Percentiles rank a stretch among this genome's conserved stretches.
These are phyloP conservation scores for Lentinula novae-zelandiae DNA, from an alignment of 1,284 basidiomycete species.

Conservation along the genomic window DNA sequence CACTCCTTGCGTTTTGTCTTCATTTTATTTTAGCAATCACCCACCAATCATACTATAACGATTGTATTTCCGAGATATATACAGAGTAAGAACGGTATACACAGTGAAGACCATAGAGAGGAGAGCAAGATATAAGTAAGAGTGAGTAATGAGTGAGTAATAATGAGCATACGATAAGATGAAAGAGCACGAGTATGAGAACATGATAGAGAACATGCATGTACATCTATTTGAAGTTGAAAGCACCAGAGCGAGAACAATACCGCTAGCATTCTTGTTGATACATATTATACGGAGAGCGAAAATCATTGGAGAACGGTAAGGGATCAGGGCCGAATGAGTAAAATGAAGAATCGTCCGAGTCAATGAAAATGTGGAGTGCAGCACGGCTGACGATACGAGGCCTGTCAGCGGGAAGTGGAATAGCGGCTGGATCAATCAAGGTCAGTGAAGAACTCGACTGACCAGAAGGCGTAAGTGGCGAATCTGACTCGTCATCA, in stretches of 20 bases:
- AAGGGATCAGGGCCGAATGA: slow-evolving; percentile 65
- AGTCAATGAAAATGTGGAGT: slow-evolving; percentile 59
- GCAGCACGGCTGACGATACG: slow-evolving; percentile 35
- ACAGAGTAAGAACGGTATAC: neutral
- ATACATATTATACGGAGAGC: slow-evolving; percentile 42
- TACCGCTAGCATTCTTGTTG: slow-evolving; percentile 54
- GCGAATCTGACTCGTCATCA: slow-evolving; percentile 75
- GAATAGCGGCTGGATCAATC: slow-evolving; percentile 44
- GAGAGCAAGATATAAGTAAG: slow-evolving; percentile 7
- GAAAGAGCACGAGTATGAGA: slow-evolving; percentile 4
- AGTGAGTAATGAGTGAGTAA: slow-evolving; percentile 6
- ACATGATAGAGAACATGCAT: slow-evolving; percentile 9
- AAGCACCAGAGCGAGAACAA: neutral
- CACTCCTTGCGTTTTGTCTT: neutral
- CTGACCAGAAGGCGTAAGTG: slow-evolving; percentile 56
- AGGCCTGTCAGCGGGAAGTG: slow-evolving; percentile 48
- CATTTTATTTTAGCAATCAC: too few species aligned
- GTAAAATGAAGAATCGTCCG: slow-evolving; percentile 55
- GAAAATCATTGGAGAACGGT: slow-evolving; percentile 53
- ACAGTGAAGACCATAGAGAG: neutral
- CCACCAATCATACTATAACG: too few species aligned
- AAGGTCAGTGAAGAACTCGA: slow-evolving; percentile 43
- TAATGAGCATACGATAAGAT: slow-evolving; percentile 14
- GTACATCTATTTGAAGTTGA: slow-evolving; percentile 10
- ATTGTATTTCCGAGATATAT: neutral